phyloP scores from a whole-genome alignment of 116 monocot species.

The Zostera marina region DNA sequence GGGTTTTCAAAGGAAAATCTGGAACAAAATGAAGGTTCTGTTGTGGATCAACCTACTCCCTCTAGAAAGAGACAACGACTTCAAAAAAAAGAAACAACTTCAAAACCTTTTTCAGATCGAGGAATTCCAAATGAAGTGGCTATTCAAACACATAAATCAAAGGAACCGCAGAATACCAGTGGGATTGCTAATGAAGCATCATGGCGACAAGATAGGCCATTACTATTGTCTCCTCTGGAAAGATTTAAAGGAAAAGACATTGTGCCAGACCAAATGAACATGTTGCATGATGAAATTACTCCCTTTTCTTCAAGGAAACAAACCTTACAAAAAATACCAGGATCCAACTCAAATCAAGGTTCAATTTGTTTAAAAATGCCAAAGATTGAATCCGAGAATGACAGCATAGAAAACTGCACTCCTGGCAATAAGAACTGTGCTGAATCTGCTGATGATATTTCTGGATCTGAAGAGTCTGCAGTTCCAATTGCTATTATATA shows the following conservation, averaged over 20 bases:
- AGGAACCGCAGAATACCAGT: not conserved
- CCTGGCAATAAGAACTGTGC: constrained; percentile 4
- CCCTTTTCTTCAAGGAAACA: not conserved
- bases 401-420: not conserved
- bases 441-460: no score
- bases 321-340: not conserved
- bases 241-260: constrained; percentile 3
- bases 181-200: no score
- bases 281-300: not conserved
- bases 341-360: not conserved
- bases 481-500: constrained; percentile 30
- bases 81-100: not conserved
- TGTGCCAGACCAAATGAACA: not conserved
- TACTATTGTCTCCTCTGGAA: not conserved
- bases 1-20: constrained; percentile 1
- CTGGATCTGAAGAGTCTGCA: constrained; percentile 12
- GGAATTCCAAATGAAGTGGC: not conserved
- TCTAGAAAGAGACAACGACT: not conserved
- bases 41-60: not conserved
- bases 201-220: not conserved
- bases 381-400: constrained; percentile 11
- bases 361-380: constrained; percentile 3
- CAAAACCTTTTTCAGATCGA: not conserved
- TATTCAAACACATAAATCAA: not conserved
- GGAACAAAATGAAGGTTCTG: constrained; percentile 3